Base-by-base conservation (phyloP, 345 rosid species). In the Raphanus sativus region DNA sequence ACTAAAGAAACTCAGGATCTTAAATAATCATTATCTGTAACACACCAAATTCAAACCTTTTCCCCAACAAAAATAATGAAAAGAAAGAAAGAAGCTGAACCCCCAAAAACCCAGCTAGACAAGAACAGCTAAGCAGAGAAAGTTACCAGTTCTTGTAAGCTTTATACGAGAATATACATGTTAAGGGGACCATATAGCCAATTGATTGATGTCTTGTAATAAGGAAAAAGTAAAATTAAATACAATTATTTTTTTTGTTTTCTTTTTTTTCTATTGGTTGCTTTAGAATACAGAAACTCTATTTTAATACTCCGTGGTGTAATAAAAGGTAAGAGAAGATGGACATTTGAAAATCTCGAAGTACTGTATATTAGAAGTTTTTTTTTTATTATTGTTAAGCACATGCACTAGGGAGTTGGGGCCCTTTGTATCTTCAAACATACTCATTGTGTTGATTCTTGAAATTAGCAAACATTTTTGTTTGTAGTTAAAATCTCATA, bases 371-470 rank as follows among this genome's bases (percentile, higher is more conserved):
- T 78, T 81, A 75, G 70, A 71, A 42, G 30, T 17, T 2, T 11
- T 24, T 79, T 32, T 17, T 16, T 25, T 4, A 9, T 70, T 60
- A 11, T 65, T 3, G 82, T 74, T 80, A 28, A 75, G 68, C 83
- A 77, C 87, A 83, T 82, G 78, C 79, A 80, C 83, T 80, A 69
- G 92, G 94, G 21, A 21, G 21, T 21, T 21, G 21, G 94, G 90
- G 73, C 82, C 94, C 32, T 69, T n/a, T 69, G 30, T 62, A 70
- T 81, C 93, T 86, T 85, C 65, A 65, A 83, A 82, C 91, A 83
- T 78, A 86, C 89, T 87, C 97, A 85, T 88, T 83, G 81, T 82
- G 81, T 81, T 73, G 52, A 73, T 81, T 81, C 82, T 58, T 29
- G 81, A 82, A 32, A 63, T 84, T 69, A 56, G 52, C 80, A 38